These are phyloP conservation scores for Daedaleopsis nitida DNA, from an alignment of 768 basidiomycete species.

Conservation along the genomic window DNA sequence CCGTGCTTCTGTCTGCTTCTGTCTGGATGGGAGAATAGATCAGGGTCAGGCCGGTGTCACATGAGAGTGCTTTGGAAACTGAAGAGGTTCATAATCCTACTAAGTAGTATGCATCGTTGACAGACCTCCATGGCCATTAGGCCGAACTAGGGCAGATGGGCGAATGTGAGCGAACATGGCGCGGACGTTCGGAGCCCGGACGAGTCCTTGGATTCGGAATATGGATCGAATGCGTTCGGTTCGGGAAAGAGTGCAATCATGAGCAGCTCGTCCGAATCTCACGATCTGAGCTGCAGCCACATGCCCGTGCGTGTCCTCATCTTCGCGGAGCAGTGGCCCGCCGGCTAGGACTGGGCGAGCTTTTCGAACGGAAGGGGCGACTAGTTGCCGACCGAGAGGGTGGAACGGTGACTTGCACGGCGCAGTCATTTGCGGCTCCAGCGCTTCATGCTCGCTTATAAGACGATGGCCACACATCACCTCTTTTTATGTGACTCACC, in stretches of 20 bases:
- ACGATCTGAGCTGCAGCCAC: slow-evolving; percentile 3
- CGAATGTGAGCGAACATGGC: neutral
- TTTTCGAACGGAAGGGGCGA: no score
- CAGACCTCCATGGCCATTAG: neutral
- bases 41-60: neutral
- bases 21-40: neutral
- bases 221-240: neutral
- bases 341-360: neutral
- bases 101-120: neutral
- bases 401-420: no score
- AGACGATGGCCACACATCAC: slow-evolving; percentile 17
- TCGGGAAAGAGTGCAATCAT: neutral
- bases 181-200: neutral
- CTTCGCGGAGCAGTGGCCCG: neutral
- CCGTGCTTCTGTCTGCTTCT: neutral
- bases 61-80: neutral
- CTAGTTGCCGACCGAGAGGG: no score
- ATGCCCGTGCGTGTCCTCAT: neutral
- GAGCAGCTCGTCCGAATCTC: neutral
- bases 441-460: slow-evolving; percentile 23
- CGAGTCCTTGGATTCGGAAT: neutral
- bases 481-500: slow-evolving; percentile 18
- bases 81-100: no score
- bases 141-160: neutral
- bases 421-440: neutral